Base-by-base conservation (phyloP, 371 early-diverging fungal species). In the Mucor sp. region DNA sequence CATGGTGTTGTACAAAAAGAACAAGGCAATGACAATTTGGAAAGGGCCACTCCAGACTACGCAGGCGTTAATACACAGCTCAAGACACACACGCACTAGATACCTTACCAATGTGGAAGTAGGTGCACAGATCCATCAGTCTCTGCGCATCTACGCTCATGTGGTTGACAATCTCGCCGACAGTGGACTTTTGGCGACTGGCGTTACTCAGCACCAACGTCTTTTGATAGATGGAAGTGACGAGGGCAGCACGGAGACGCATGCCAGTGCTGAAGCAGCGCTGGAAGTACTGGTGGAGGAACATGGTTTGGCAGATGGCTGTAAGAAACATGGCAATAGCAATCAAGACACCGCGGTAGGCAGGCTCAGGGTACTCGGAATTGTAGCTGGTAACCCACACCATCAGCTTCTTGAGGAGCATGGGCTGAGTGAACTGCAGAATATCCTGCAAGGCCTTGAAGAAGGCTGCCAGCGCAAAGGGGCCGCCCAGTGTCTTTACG, bases 211-310 rank as follows among this genome's bases (percentile, higher is more conserved):
- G 85, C 4, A 85, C 74, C 63, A 96, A 74, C 0, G 94, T 84
- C 76, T 98, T 98, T 72, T 87, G 89, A 75, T 97, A 98, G 47
- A 98, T 90, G 15, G 94, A 89, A 0, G 97, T 92, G 19, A 93
- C 90, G 59, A 96, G 73, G 27, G 94, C 95, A 41, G 94, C 84
- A 44, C 94, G 91, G 15, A 94, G 74, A 74, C 90, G 88, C 92
- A 94, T 91, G 39, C 94, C 94, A 0, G 90, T 89, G 15, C 81
- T 70, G 69, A 93, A 86, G 67, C 90, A 89, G 9, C 89, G 83
- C 62, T 94, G 95, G 72, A 96, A 95, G 80, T 95, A 95, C 72
- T 95, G 97, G 72, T 97, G 97, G 65, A 96, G 85, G 30, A 94
- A 85, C 60, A 90, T 72, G 1, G 96, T 94, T 75, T 98, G 96